phyloP scores from a whole-genome alignment of 2,329 filamentous ascomycete genomes.

The Nannizziopsis arthrosporioides region DNA sequence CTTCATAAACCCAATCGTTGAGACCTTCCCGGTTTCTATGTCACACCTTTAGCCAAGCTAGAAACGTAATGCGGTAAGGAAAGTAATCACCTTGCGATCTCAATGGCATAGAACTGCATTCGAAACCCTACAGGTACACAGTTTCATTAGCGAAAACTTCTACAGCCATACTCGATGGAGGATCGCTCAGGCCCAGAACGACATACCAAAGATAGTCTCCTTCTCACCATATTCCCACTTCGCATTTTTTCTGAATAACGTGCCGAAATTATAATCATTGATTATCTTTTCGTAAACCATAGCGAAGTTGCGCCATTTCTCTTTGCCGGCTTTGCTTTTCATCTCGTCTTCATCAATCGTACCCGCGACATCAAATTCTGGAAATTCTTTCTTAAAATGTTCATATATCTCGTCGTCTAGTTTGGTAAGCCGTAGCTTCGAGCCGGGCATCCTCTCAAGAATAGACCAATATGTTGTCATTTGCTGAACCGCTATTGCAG shows the following conservation, averaged over 20 bases:
- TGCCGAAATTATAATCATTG: conserved; percentile 97
- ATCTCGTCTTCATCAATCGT: conserved; percentile 84
- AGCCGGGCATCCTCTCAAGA: conserved; percentile 80
- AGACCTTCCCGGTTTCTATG: conserved; percentile 67
- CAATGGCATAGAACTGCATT: conserved; percentile 76
- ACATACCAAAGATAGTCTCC: conserved; percentile 78
- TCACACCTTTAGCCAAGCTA: conserved; percentile 9
- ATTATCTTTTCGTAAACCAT: conserved; percentile 86
- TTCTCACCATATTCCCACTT: conserved; percentile 77
- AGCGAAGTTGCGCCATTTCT: conserved; percentile 89
- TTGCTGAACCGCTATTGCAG: conserved; percentile 63
- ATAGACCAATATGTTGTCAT: conserved; percentile 96
- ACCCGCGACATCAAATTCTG: conserved; percentile 73
- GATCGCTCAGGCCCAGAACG: neutral
- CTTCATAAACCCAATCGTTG: conserved; percentile 96
- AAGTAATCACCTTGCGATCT: conserved; percentile 53
- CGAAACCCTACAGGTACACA: conserved; percentile 42
- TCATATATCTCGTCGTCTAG: conserved; percentile 90
- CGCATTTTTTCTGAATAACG: conserved; percentile 69
- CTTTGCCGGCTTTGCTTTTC: conserved; percentile 96
- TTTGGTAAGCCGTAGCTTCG: conserved; percentile 80
- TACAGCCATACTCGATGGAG: neutral
- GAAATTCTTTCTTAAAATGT: conserved; percentile 77
- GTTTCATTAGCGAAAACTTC: neutral
- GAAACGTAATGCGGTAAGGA: neutral